A percentile compares a stretch with the other conserved stretches of the same genome.
Conservation (phyloP, 768 basidiomycete genomes). For the Xerocomellus amylosporus region DNA sequence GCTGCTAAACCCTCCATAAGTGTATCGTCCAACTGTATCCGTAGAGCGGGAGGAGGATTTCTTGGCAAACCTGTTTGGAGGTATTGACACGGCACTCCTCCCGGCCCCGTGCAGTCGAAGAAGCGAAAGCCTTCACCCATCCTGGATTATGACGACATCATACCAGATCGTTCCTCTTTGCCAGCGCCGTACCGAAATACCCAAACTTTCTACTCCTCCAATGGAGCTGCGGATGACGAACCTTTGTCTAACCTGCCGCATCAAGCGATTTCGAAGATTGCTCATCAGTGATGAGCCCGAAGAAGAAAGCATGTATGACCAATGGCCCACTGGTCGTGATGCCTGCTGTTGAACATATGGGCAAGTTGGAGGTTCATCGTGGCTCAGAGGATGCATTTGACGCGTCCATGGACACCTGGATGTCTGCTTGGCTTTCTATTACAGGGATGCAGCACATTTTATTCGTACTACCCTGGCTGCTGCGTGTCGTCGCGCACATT, state of each 20-base stretch:
- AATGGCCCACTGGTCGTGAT: slow-evolving; percentile 42
- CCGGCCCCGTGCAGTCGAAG: slow-evolving; percentile 39
- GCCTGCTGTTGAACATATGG: slow-evolving; percentile 58
- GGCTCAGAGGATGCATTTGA: slow-evolving; percentile 50
- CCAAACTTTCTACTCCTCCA: slow-evolving; percentile 39
- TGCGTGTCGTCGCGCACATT: no score
- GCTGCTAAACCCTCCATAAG: slow-evolving; percentile 59
- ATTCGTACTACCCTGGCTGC: no score
- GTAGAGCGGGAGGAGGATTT: slow-evolving; percentile 86
- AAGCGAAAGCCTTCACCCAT: slow-evolving; percentile 68
- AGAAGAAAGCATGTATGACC: slow-evolving; percentile 55
- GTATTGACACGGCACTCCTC: slow-evolving; percentile 54
- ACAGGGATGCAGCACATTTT: no score
- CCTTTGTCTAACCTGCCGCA: slow-evolving; percentile 23
- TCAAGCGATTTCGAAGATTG: slow-evolving; percentile 57
- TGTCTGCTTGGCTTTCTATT: no score
- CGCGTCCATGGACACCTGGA: slow-evolving; percentile 41
- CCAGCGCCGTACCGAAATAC: slow-evolving; percentile 38
- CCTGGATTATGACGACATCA: slow-evolving; percentile 35
- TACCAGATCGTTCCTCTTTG: slow-evolving; percentile 36
- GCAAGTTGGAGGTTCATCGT: slow-evolving; percentile 56
- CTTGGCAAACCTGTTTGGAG: slow-evolving; percentile 77
- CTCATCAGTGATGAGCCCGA: slow-evolving; percentile 53
- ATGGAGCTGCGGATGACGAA: slow-evolving; percentile 27
- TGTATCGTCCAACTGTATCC: slow-evolving; percentile 76